These are phyloP conservation scores for Mucor piriformis DNA, from an alignment of 371 early-diverging fungal genomes.

Conservation along the genomic window DNA sequence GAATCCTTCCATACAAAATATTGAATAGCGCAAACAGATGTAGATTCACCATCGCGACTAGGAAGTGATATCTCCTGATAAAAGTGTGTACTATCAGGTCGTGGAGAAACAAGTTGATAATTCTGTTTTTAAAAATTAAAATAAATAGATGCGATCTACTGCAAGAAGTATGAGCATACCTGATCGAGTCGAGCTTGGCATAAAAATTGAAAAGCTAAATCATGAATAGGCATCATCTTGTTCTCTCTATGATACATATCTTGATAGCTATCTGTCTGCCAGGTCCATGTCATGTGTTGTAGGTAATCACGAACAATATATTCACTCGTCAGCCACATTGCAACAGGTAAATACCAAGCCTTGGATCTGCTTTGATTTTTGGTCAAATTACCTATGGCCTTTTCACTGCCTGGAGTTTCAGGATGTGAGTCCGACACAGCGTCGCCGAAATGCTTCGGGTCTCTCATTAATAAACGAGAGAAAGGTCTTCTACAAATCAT, in stretches of 20 bases:
- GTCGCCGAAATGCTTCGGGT: slow-evolving; percentile 41
- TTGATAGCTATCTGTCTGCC: slow-evolving; percentile 61
- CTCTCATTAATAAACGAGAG: slow-evolving; percentile 55
- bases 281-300: slow-evolving; percentile 66
- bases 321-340: slow-evolving; percentile 46
- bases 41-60: slow-evolving; percentile 7
- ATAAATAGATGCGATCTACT: too few relatives aligned
- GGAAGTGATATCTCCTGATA: slow-evolving; percentile 61
- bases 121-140: slow-evolving; percentile 28
- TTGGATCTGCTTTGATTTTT: slow-evolving; percentile 21
- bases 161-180: slow-evolving; percentile 29
- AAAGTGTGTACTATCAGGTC: slow-evolving; percentile 65
- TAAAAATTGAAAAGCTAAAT: slow-evolving; percentile 73
- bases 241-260: slow-evolving; percentile 56
- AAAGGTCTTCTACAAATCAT: slow-evolving; percentile 55
- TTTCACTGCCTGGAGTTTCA: not conserved
- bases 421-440: not conserved
- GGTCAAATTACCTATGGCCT: slow-evolving; percentile 6
- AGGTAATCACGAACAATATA: slow-evolving; percentile 66
- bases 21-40: slow-evolving; percentile 59
- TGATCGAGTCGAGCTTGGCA: slow-evolving; percentile 74
- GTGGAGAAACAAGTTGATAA: slow-evolving; percentile 56
- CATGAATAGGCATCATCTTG: slow-evolving; percentile 65
- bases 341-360: slow-evolving; percentile 48
- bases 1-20: slow-evolving; percentile 73